Base-by-base conservation (phyloP, 352 stramenopile species). In the Pythium pectinolyticum region DNA sequence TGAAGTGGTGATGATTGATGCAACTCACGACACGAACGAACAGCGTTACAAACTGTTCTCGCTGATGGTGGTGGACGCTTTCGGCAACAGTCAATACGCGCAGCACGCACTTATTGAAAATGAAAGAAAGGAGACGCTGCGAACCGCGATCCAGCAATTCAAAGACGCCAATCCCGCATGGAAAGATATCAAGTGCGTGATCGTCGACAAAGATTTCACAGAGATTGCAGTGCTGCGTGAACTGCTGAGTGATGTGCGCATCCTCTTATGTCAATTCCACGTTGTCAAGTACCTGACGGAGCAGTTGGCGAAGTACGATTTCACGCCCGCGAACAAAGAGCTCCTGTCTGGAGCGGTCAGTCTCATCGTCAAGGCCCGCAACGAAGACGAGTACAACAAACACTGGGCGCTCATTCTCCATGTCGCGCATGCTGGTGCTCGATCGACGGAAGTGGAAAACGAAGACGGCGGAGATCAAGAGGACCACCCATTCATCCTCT, bases 151-250 rank as follows among this genome's bases (percentile, higher is more conserved):
- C 5, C 54, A 62, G 28, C 45, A 60, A 20, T 75, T 73, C 60
- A 75, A 75, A 31, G 11, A 32, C 0, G 37, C 50, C 48, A 67
- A 75, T 28, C 61, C 63, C 0, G 35, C 22, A 0, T 77, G 66
- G 66, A 45, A 2, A 1, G 37, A 61, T 10, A 48, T 77, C 2
- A n/a, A 66, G 37, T 65, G 48, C 35, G 60, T 74, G 2, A 15
- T 74, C 4, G 65, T 74, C 17, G 62, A 74, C 41, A 72, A 78
- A 34, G 64, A 78, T 24, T 78, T 78, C 51, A 70, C 62, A 2
- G 70, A 78, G 32, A 69, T 67, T 2, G 20, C 2, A 0, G 57
- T 63, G 10, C 30, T 77, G 8, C 53, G 59, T 14, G 17, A 19
- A 6, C 19, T 11, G 1, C 61, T 78, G 24, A 62, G 62, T 0